Evolutionary conservation across 2,329 filamentous ascomycete genomes (phyloP), one percentile per base, ranked within the genome.

Genomic region (Dryadomyces sulphureus): DNA sequence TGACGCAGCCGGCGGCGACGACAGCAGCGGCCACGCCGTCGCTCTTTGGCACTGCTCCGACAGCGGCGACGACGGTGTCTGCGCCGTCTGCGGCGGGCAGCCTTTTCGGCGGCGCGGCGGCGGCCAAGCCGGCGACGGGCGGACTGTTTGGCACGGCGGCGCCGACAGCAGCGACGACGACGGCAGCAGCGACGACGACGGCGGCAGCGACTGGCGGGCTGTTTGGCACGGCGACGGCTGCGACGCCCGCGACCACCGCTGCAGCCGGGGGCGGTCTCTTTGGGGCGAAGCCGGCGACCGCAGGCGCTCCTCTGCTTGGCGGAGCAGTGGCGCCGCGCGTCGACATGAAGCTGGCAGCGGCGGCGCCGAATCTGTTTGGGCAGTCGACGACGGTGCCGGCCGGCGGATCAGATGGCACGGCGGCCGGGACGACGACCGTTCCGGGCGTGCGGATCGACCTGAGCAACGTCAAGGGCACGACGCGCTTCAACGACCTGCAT

Each of bases 401-500:
- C 2, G 5, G 21, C 5, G 7, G 21, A 2, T 7, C 35, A 35
- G 48, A 46, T n/a, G 12, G 11, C 21, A 8, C 54, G 54, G 38
- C 52, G 49, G 27, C 44, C 38, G 19, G 63, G 49, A 72, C 69
- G 43, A 71, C 74, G 53, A 70, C 67, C 14, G 71, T 80, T 16
- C 79, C 81, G 0, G 85, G 83, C 17, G 82, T 87, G 17, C 81
- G 84, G 56, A 84, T 94, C 55, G 84, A 92, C 61, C 65, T 84
- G 45, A 76, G 76, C 54, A 85, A 84, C 58, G 69, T 96, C 49
- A 79, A 87, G 45, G 82, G 84, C 16, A 94, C 89, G 0, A 94
- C 88, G 4, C 85, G 92, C 50, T 95, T 92, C 67, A 86, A 88
- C 59, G 90, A 94, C 61, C 79, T 94, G 24, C 78, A 84, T 49